Evolutionary conservation across 2,329 filamentous ascomycete species (phyloP).

Genomic region (Alternaria novae-zelandiae): DNA sequence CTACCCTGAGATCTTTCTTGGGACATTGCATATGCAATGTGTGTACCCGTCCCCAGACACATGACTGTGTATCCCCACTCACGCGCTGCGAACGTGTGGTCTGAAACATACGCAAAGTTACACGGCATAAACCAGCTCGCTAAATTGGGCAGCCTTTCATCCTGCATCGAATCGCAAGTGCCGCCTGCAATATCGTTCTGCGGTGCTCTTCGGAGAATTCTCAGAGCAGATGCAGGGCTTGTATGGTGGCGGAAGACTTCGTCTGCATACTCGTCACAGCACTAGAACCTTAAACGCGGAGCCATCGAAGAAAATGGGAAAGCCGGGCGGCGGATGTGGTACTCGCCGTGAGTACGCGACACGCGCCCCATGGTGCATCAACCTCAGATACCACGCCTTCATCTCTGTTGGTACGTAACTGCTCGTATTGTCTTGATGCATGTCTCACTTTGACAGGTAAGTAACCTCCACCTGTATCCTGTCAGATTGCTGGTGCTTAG

Average conservation of each 20-base stretch:
- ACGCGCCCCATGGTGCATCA: not conserved
- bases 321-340: not conserved
- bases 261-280: constrained; percentile 11
- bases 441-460: constrained; percentile 8
- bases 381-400: not conserved
- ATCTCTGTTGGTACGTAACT: constrained; percentile 2
- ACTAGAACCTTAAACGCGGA: constrained; percentile 1
- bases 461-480: constrained; percentile 1
- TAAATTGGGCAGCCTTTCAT: not conserved
- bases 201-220: constrained; percentile 12
- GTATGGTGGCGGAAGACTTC: constrained; percentile 10
- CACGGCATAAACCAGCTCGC: constrained; percentile 5
- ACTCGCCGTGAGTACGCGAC: not conserved
- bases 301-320: not conserved
- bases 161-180: constrained; percentile 1
- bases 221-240: constrained; percentile 4
- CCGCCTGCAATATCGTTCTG: constrained; percentile 10
- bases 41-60: constrained; percentile 15
- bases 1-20: constrained; percentile 14
- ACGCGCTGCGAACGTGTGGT: constrained; percentile 21
- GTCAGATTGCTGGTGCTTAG: constrained; percentile 8
- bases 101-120: constrained; percentile 15
- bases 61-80: constrained; percentile 12
- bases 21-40: constrained; percentile 21
- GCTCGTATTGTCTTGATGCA: constrained; percentile 6